These are phyloP conservation scores for Calonectria honghensis DNA, from an alignment of 2,329 filamentous ascomycete species.

Conservation along the genomic window DNA sequence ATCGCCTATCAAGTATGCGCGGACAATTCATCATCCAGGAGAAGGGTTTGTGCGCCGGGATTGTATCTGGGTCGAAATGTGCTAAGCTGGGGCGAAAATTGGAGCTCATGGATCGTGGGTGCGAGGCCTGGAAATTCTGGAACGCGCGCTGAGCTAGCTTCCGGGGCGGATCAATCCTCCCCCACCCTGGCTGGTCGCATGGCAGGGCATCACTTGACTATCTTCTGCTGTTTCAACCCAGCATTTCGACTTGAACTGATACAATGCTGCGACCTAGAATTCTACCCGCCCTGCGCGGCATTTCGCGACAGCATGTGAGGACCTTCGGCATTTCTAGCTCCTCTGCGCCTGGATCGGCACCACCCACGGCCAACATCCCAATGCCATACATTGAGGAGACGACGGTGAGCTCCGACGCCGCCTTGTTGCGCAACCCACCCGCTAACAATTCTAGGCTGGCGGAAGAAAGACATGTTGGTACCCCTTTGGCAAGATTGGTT, in stretches of 20 bases:
- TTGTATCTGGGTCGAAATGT: conserved; percentile 7
- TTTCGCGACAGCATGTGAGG: conserved; percentile 61
- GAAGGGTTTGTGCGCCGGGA: conserved; percentile 17
- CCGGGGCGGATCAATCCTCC: conserved; percentile 43
- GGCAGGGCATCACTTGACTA: conserved; percentile 27
- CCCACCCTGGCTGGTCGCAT: conserved; percentile 52
- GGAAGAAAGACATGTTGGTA: conserved; percentile 85
- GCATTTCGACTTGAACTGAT: conserved; percentile 20
- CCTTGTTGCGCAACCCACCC: conserved; percentile 3
- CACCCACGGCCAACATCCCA: conserved; percentile 67
- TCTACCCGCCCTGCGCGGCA: conserved; percentile 58
- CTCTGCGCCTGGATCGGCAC: conserved; percentile 50
- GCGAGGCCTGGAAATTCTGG: conserved; percentile 45
- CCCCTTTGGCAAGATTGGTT: neutral
- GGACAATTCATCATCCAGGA: conserved; percentile 45
- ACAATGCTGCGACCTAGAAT: conserved; percentile 59
- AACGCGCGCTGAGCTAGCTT: conserved; percentile 44
- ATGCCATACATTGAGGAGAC: conserved; percentile 75
- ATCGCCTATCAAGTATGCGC: conserved; percentile 49
- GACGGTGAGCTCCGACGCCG: conserved; percentile 57
- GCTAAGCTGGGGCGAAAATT: conserved; percentile 36
- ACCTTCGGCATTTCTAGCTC: conserved; percentile 66
- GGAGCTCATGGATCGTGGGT: conserved; percentile 33
- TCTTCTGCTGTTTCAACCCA: conserved; percentile 27
- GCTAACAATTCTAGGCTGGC: conserved; percentile 74